phyloP scores from a whole-genome alignment of 2,329 filamentous ascomycete genomes.

The Amauroascus niger region DNA sequence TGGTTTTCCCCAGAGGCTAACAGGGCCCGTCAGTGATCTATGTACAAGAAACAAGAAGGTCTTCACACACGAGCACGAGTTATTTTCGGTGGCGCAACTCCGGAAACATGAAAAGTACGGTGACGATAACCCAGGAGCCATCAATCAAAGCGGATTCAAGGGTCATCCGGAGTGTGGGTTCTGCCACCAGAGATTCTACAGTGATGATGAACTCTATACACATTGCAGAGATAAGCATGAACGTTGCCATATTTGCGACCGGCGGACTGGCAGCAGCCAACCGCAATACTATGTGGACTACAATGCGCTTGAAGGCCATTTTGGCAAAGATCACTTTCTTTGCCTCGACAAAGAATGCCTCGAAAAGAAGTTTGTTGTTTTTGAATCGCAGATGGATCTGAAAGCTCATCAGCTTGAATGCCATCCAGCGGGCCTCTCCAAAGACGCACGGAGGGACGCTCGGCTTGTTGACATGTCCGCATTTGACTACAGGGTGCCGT shows the following conservation, averaged over 20 bases:
- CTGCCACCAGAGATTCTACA: conserved; percentile 85
- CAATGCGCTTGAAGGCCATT: conserved; percentile 74
- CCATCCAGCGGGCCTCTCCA: conserved; percentile 70
- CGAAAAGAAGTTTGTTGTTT: conserved; percentile 97
- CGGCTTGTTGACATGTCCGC: conserved; percentile 75
- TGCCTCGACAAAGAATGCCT: conserved; percentile 79
- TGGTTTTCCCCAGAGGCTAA: background rate
- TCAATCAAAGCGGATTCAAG: conserved; percentile 90
- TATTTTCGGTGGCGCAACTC: conserved; percentile 73
- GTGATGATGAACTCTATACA: conserved; percentile 85
- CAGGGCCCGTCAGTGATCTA: conserved; percentile 50
- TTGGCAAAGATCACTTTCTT: conserved; percentile 74
- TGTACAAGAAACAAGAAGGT: conserved; percentile 94
- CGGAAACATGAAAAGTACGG: conserved; percentile 81
- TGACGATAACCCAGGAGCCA: conserved; percentile 79
- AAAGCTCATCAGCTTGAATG: conserved; percentile 84
- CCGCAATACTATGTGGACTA: conserved; percentile 92
- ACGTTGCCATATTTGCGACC: conserved; percentile 87
- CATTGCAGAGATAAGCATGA: conserved; percentile 94
- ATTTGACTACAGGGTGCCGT: conserved; percentile 69
- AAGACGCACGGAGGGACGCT: conserved; percentile 73
- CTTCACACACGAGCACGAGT: conserved; percentile 93
- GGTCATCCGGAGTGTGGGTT: conserved; percentile 93
- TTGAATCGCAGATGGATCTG: conserved; percentile 86
- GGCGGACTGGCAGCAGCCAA: conserved; percentile 50